Evolutionary conservation across 108 stramenopile species (phyloP).

Genomic region (Bacterosira constricta): DNA sequence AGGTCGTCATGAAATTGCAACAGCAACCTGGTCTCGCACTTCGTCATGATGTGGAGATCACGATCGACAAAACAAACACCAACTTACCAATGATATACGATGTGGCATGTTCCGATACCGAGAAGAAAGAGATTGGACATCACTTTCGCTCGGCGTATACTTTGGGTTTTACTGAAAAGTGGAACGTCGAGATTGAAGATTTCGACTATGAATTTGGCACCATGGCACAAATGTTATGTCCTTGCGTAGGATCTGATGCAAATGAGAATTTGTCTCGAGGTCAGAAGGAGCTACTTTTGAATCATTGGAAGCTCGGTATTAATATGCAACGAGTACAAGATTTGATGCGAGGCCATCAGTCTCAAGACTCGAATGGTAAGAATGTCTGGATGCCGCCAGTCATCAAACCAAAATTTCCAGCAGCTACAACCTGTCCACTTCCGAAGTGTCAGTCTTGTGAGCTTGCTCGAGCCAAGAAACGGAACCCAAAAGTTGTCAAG

Average conservation of each 20-base stretch:
- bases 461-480: background rate
- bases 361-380: background rate
- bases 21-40: too few species aligned
- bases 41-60: background rate
- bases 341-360: background rate
- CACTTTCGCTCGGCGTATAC: background rate
- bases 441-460: slow-evolving; percentile 1
- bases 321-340: slow-evolving; percentile 7
- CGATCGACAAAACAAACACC: background rate
- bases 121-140: background rate
- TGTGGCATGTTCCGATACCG: background rate
- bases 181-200: slow-evolving; percentile 2
- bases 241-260: background rate
- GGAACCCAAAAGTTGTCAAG: slow-evolving; percentile 4
- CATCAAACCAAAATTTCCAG: background rate
- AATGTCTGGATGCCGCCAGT: background rate
- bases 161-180: background rate
- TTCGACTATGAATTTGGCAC: background rate
- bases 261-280: slow-evolving; percentile 48
- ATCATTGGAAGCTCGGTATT: slow-evolving; percentile 36
- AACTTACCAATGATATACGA: slow-evolving; percentile 7
- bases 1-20: background rate
- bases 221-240: background rate
- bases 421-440: slow-evolving; percentile 2
- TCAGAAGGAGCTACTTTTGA: slow-evolving; percentile 43